Evolutionary conservation across 345 rosid genomes (phyloP), one percentile per base, ranked within the genome.

Genomic region (Cardamine resedifolia): DNA sequence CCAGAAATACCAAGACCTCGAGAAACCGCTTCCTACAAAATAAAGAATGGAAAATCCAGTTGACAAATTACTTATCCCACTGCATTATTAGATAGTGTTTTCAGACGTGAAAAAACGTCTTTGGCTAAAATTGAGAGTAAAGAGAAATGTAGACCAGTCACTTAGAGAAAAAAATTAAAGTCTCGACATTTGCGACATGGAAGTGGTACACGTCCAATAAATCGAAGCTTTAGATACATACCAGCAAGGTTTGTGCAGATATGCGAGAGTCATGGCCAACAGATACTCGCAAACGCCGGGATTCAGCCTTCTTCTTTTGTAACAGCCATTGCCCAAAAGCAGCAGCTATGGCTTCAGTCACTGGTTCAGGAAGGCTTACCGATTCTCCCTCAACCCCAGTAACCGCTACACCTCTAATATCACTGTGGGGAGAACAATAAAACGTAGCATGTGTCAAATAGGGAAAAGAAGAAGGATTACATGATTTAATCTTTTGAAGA

Each of bases 251-350:
- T 68, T 82, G 83, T 34, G 97, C 96, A 79, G 99, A 95, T 76
- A 95, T 83, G 47, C 98, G 96, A 56, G 99, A 95, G 83, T 95
- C 99, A 71, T 91, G 99, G 62, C 99, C 98, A 56, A 91, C 75
- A 41, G 99, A 91, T 41, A 95, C 85, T 70, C 77, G 83, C 78
- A 87, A 58, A 41, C 19, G 77, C 68, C 30, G 78, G 28, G 88
- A 64, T 12, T 79, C 80, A 68, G 67, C 70, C 70, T 85, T 90
- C 81, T 85, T 89, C 86, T 84, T 90, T 50, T 90, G 88, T 72
- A 49, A 65, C 72, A 95, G 80, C 98, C 99, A 95, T 52, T 86
- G 83, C 55, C 91, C 90, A 88, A 95, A 95, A 43, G 87, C 98
- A 58, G 97, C 86, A 64, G 96, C 96, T 67, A 95, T 90, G 80